A percentile compares a stretch with the other conserved stretches of the same genome.
Conservation (phyloP, 495 filamentous ascomycete genomes). For the Trichoderma orchidacearum region DNA sequence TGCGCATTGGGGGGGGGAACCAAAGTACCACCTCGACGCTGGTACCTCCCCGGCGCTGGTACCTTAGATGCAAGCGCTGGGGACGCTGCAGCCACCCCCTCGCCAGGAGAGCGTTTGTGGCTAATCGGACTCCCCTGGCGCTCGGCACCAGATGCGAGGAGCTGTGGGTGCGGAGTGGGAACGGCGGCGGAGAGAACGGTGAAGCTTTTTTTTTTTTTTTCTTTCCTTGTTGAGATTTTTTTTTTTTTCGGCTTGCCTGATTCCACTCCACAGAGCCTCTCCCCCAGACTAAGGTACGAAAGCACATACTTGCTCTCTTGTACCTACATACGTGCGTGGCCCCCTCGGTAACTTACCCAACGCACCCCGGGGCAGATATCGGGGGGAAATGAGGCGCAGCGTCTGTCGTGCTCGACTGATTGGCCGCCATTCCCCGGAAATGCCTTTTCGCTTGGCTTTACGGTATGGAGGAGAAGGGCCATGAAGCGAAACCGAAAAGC, state of each 20-base stretch:
- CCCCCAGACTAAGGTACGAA: no score
- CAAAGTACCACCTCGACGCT: not conserved
- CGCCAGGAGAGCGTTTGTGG: not conserved
- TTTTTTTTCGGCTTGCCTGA: no score
- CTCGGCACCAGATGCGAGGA: not conserved
- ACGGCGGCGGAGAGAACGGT: not conserved
- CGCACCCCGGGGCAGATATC: not conserved
- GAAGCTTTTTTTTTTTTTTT: not conserved
- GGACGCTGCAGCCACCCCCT: not conserved
- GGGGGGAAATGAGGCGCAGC: not conserved
- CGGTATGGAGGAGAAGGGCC: not conserved
- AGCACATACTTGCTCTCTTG: no score
- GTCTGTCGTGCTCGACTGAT: not conserved
- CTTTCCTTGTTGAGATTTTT: not conserved
- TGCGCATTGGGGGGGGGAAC: not conserved
- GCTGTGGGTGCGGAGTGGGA: not conserved
- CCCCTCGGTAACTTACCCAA: no score
- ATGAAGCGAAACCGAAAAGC: no score
- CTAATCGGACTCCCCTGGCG: not conserved
- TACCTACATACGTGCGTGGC: no score
- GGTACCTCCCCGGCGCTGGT: not conserved
- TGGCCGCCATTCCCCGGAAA: conserved; percentile 1
- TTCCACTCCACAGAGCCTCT: not conserved
- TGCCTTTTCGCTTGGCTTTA: not conserved
- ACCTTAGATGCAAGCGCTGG: not conserved